Conservation (phyloP, 805 yeast species). For the Ogataea pini region DNA sequence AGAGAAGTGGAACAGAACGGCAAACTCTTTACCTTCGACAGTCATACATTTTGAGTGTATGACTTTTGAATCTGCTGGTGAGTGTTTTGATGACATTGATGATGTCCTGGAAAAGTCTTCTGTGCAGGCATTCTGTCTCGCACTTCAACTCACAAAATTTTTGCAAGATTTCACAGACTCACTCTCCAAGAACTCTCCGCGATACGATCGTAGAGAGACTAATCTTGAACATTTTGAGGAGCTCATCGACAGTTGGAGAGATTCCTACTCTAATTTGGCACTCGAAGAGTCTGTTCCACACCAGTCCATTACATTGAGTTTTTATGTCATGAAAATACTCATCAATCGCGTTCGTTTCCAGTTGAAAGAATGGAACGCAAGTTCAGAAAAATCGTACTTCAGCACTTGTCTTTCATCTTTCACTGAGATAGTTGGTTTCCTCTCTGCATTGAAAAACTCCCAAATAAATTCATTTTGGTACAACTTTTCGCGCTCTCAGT, state of each 20-base stretch:
- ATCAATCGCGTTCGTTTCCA: conserved; percentile 6
- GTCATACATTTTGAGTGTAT: background rate
- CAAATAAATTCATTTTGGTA: conserved; percentile 12
- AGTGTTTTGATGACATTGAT: conserved; percentile 12
- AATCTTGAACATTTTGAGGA: background rate
- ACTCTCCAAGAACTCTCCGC: background rate
- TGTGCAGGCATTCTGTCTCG: background rate
- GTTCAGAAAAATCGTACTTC: conserved; percentile 2
- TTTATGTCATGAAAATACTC: conserved; percentile 5
- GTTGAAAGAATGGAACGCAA: conserved; percentile 5
- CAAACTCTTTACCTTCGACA: conserved; percentile 11
- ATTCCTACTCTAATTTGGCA: background rate
- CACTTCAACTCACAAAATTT: conserved; percentile 8
- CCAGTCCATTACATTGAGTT: conserved; percentile 6
- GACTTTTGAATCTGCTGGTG: background rate
- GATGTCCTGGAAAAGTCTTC: conserved; percentile 8
- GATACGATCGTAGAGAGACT: background rate
- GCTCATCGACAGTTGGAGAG: conserved; percentile 2
- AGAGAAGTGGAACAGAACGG: conserved; percentile 12
- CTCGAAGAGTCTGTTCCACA: conserved; percentile 10
- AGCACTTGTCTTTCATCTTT: conserved; percentile 1
- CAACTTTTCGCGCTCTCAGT: conserved; percentile 13
- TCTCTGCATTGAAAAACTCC: conserved; percentile 1
- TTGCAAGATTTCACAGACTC: conserved; percentile 3
- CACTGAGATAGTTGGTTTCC: conserved; percentile 6